Conservation (phyloP, 2,329 filamentous ascomycete genomes). For the Xylariaceae sp. region DNA sequence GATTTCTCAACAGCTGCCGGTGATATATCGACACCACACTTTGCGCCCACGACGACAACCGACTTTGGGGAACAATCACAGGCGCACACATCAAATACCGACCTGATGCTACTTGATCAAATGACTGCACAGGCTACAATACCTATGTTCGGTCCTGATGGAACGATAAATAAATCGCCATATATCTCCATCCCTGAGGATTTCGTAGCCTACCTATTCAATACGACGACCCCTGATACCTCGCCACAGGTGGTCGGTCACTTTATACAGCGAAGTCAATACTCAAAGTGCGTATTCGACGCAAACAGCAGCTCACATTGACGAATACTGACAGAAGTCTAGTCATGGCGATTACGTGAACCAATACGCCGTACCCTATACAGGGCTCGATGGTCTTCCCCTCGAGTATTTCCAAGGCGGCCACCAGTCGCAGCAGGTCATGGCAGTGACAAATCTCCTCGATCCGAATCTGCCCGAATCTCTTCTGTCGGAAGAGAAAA, state of each 20-base stretch:
- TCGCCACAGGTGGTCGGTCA: constrained; percentile 48
- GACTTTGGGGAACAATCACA: constrained; percentile 46
- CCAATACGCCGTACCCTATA: constrained; percentile 48
- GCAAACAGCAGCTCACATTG: background rate
- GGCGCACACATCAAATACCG: constrained; percentile 40
- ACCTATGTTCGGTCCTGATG: constrained; percentile 82
- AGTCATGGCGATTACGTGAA: constrained; percentile 53
- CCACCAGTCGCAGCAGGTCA: constrained; percentile 66
- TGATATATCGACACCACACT: constrained; percentile 36
- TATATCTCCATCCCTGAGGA: constrained; percentile 81
- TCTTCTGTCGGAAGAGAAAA: constrained; percentile 81
- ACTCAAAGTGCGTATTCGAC: constrained; percentile 44
- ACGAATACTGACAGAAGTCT: constrained; percentile 15
- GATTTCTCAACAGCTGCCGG: constrained; percentile 48
- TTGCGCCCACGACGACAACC: constrained; percentile 35
- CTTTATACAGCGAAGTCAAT: constrained; percentile 42
- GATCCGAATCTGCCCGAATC: constrained; percentile 77
- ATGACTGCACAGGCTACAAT: constrained; percentile 65
- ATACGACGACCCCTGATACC: constrained; percentile 55
- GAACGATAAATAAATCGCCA: constrained; percentile 74
- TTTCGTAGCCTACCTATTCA: constrained; percentile 82
- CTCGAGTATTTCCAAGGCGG: constrained; percentile 56
- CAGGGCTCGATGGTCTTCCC: constrained; percentile 43
- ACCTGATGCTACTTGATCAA: constrained; percentile 59
- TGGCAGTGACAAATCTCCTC: constrained; percentile 83